Base-by-base conservation (phyloP, 2,329 filamentous ascomycete species). In the Hymenoscyphus infarciens region DNA sequence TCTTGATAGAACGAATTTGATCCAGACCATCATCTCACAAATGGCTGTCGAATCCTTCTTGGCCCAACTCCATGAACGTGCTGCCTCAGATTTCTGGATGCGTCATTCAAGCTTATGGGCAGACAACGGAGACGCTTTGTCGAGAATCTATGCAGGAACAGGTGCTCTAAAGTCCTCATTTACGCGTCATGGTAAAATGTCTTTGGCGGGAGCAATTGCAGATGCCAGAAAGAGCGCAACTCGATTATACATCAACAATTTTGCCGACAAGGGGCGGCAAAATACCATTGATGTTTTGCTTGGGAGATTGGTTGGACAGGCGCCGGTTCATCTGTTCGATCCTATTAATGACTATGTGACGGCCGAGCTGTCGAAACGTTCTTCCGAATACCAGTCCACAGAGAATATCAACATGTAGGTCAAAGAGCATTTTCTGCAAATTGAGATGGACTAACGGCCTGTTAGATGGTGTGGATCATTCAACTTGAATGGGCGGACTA, bases 221-320 rank as follows among this genome's bases (percentile, higher is more conserved):
- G 95, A 99, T 78, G 90, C 92, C 54, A 86, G 94, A 61, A 99
- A 99, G 77, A 97, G 92, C 68, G 93, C 94, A 0, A 95, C 95
- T 59, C 84, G 95, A 64, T 85, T 97, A 66, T 98, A 97, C 74
- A 94, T 97, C 78, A 99, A 99, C 78, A 98, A 97, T 73, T 98
- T 99, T 74, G 86, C 92, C 8, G 95, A 99, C 75, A 96, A 96
- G 68, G 90, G 88, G 25, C 84, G 92, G 56, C 95, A 99, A 74
- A 93, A 92, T 69, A 97, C 92, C 0, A 98, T 99, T 68, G 95
- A 99, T 75, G 88, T 96, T 78, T 82, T 99, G 5, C 81, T 99
- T 5, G 94, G 94, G 2, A 85, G 92, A 60, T 78, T 97, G 49
- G 88, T 96, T 63, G 90, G 91, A 29, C 94, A 98, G 75, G 79